Evolutionary conservation across 768 basidiomycete genomes (phyloP).

Genomic region (Termitomyces sp.): DNA sequence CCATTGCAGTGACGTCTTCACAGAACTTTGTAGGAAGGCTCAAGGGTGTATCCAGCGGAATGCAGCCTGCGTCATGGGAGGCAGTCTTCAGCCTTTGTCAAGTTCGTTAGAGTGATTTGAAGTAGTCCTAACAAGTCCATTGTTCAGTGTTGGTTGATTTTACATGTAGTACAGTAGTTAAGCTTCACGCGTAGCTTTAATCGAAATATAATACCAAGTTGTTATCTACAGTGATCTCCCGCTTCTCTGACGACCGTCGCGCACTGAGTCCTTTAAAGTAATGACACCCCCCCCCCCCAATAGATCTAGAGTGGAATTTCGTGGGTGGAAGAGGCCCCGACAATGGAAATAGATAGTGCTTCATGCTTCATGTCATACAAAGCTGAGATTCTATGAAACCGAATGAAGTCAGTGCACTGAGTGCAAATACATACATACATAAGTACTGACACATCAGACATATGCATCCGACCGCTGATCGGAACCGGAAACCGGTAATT

Average conservation of each 20-base stretch:
- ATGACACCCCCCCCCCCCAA: too few relatives aligned
- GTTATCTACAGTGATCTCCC: not conserved
- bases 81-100: constrained; percentile 49
- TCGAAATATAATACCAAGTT: not conserved
- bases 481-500: constrained; percentile 11
- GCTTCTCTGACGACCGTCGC: not conserved
- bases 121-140: not conserved
- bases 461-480: not conserved
- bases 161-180: not conserved
- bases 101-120: constrained; percentile 12
- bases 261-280: too few relatives aligned
- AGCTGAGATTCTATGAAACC: too few relatives aligned
- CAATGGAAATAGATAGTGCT: too few relatives aligned
- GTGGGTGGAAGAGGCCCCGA: not conserved
- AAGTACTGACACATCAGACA: too few relatives aligned
- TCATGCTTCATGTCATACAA: not conserved
- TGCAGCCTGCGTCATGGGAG: constrained; percentile 39
- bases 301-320: too few relatives aligned
- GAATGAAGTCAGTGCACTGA: too few relatives aligned
- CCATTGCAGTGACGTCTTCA: constrained; percentile 37
- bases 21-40: constrained; percentile 49
- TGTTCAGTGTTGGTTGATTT: not conserved
- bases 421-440: too few relatives aligned
- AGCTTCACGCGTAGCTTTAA: not conserved
- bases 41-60: constrained; percentile 27